Evolutionary conservation across 2,329 filamentous ascomycete genomes (phyloP).

Genomic region (Penicillium sp.): DNA sequence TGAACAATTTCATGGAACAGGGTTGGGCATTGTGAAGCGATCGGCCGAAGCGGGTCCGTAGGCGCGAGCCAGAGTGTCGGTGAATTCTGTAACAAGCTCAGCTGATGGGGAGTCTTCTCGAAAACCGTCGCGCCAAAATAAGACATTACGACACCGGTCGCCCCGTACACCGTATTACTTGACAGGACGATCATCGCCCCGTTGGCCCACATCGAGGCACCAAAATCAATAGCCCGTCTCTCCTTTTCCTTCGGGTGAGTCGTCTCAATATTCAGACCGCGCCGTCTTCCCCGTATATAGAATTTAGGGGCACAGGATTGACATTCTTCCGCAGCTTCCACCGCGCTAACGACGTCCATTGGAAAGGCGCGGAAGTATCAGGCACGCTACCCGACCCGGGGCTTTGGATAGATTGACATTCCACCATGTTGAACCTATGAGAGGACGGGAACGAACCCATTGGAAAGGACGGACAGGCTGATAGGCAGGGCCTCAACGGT

Average conservation of each 20-base stretch:
- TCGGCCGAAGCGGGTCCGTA: constrained; percentile 19
- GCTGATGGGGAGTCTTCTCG: constrained; percentile 21
- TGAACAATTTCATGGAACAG: constrained; percentile 1
- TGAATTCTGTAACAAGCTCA: constrained; percentile 27
- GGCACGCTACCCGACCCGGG: constrained; percentile 15
- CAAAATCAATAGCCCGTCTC: constrained; percentile 8
- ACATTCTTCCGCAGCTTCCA: neutral
- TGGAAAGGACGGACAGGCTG: constrained; percentile 1
- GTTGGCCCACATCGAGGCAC: neutral
- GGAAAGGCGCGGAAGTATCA: constrained; percentile 6
- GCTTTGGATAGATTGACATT: constrained; percentile 9
- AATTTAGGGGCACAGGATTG: neutral
- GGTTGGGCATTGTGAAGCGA: constrained; percentile 9
- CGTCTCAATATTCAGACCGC: neutral
- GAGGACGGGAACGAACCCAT: constrained; percentile 5
- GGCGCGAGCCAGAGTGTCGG: constrained; percentile 22
- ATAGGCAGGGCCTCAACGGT: constrained; percentile 13
- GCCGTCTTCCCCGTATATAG: neutral
- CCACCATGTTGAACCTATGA: constrained; percentile 6
- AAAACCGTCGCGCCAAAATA: constrained; percentile 12
- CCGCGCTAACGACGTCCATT: neutral
- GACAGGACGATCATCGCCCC: constrained; percentile 18
- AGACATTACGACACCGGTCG: neutral
- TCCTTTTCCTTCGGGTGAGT: neutral
- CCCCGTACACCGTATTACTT: constrained; percentile 3